These are phyloP conservation scores for Ballota nigra DNA, from an alignment of 257 asterid species.

Conservation along the genomic window DNA sequence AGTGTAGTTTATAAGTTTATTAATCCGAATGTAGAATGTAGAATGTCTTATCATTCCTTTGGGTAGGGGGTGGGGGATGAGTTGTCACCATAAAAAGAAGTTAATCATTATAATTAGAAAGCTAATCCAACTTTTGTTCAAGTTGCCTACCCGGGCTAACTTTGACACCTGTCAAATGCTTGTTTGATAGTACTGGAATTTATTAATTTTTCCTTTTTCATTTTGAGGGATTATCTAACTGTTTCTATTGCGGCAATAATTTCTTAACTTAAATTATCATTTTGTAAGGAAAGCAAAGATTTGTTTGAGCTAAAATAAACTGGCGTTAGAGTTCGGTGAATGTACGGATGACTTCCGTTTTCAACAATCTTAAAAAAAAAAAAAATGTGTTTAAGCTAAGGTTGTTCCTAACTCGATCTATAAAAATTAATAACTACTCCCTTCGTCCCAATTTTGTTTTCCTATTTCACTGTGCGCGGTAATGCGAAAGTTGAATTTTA, in stretches of 20 bases:
- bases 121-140: slow-evolving; percentile 5
- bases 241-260: neutral
- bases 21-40: neutral
- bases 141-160: slow-evolving; percentile 12
- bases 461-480: too few species aligned
- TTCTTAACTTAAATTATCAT: too few species aligned
- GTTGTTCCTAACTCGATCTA: too few species aligned
- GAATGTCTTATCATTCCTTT: slow-evolving; percentile 27
- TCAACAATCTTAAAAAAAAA: too few species aligned
- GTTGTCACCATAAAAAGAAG: slow-evolving; percentile 35
- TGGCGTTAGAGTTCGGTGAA: too few species aligned
- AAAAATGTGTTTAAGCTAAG: too few species aligned
- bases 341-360: too few species aligned
- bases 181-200: neutral
- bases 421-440: too few species aligned
- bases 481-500: too few species aligned
- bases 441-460: too few species aligned
- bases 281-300: too few species aligned
- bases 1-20: slow-evolving; percentile 13
- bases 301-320: too few species aligned
- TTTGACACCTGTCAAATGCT: slow-evolving; percentile 22
- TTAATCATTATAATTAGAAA: slow-evolving; percentile 38
- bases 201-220: neutral
- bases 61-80: slow-evolving; percentile 19
- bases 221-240: neutral